These are phyloP conservation scores for Gomphus bonarii DNA, from an alignment of 1,284 basidiomycete genomes.

Conservation along the genomic window DNA sequence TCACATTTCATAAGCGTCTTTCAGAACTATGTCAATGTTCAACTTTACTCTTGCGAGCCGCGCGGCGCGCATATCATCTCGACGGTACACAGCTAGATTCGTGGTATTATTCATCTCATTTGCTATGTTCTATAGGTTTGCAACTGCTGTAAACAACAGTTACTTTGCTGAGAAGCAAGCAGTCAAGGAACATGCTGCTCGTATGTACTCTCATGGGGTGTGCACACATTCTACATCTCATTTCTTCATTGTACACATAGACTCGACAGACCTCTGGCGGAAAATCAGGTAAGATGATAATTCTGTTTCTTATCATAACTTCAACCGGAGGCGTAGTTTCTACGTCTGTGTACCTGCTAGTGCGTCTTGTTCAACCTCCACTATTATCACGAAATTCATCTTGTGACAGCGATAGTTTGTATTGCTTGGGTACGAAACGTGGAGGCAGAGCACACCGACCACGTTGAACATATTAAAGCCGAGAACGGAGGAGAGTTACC, in stretches of 20 bases:
- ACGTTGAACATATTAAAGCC: constrained; percentile 59
- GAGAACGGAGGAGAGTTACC: constrained; percentile 72
- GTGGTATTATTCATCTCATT: background rate
- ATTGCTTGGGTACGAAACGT: constrained; percentile 66
- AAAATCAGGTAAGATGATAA: constrained; percentile 59
- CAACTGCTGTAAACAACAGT: constrained; percentile 11
- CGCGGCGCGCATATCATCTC: constrained; percentile 6
- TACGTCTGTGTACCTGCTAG: constrained; percentile 67
- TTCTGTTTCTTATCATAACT: background rate
- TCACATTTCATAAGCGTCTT: constrained; percentile 2
- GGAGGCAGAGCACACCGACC: constrained; percentile 65
- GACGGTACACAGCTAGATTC: background rate
- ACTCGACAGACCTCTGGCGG: constrained; percentile 71
- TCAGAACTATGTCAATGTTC: constrained; percentile 4
- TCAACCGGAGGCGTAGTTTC: constrained; percentile 34
- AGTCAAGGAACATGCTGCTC: constrained; percentile 6
- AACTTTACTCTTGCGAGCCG: constrained; percentile 2
- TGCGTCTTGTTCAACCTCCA: constrained; percentile 25
- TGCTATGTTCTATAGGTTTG: background rate
- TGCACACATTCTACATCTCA: background rate
- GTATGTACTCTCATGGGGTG: background rate
- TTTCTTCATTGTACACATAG: constrained; percentile 29
- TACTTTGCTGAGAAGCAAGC: constrained; percentile 12
- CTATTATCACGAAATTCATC: background rate
- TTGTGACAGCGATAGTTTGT: constrained; percentile 45